phyloP scores from a whole-genome alignment of 106 monocot genomes.

The Gastrodia elata region DNA sequence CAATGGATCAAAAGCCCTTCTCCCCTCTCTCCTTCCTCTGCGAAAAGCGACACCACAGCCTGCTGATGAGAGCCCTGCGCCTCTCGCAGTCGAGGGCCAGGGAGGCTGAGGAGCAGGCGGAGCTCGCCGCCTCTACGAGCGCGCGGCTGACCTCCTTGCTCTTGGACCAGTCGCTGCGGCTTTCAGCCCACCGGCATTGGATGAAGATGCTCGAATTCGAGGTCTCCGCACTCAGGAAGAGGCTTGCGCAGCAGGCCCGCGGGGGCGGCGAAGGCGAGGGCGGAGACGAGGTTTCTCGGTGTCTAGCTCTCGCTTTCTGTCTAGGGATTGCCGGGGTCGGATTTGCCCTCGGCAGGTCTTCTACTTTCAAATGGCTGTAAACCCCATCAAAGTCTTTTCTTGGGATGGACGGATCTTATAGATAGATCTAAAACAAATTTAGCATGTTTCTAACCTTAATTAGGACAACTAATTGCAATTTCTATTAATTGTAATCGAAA shows the following conservation, averaged over 20 bases:
- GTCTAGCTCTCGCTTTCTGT: constrained; percentile 16
- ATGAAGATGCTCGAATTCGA: constrained; percentile 50
- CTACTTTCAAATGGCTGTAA: constrained; percentile 23
- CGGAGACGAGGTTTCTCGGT: constrained; percentile 3
- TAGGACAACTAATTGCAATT: too few species aligned
- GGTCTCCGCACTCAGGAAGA: constrained; percentile 22
- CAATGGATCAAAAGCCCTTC: too few species aligned
- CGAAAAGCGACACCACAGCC: constrained; percentile 2
- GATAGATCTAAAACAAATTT: too few species aligned
- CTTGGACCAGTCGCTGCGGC: constrained; percentile 38
- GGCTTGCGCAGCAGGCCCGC: background rate
- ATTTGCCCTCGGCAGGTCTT: constrained; percentile 16
- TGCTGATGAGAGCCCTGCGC: constrained; percentile 44
- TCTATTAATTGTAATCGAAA: too few species aligned
- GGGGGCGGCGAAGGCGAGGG: background rate
- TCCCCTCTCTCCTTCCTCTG: constrained; percentile 2
- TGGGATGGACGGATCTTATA: too few species aligned
- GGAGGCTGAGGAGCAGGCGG: constrained; percentile 52
- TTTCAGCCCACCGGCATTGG: constrained; percentile 46
- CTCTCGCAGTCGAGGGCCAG: constrained; percentile 80
- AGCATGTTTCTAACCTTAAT: too few species aligned
- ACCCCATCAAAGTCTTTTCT: too few species aligned
- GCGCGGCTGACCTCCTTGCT: constrained; percentile 25
- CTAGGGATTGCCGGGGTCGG: constrained; percentile 20
- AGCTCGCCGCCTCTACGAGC: constrained; percentile 9